phyloP scores from a whole-genome alignment of 345 rosid species.

The Trapa incisa region DNA sequence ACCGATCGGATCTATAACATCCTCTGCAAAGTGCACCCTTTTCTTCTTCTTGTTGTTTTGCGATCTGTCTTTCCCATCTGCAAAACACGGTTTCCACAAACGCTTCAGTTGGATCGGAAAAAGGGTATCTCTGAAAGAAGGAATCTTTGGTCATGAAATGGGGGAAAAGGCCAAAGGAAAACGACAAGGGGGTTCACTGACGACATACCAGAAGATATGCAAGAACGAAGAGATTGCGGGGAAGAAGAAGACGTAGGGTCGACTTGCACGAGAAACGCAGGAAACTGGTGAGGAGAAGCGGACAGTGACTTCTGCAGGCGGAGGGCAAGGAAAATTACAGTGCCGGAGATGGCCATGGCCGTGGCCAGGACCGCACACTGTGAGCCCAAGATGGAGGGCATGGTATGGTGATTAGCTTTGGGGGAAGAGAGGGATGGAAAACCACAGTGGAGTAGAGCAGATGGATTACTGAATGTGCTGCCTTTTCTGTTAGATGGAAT shows the following conservation, averaged over 20 bases:
- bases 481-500: no score
- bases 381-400: constrained; percentile 42
- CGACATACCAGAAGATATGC: constrained; percentile 40
- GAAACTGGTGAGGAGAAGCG: constrained; percentile 16
- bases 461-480: no score
- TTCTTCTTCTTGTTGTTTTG: constrained; percentile 31
- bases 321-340: constrained; percentile 52
- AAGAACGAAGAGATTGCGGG: constrained; percentile 27
- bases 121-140: background rate
- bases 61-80: constrained; percentile 16
- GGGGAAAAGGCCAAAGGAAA: background rate
- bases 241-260: constrained; percentile 17
- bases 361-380: constrained; percentile 57
- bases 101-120: background rate
- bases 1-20: constrained; percentile 43
- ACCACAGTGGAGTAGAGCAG: no score
- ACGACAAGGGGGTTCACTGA: background rate
- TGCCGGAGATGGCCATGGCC: constrained; percentile 75
- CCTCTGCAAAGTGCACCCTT: constrained; percentile 46
- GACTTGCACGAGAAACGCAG: background rate
- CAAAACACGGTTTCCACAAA: background rate
- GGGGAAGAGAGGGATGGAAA: background rate
- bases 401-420: constrained; percentile 1
- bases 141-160: background rate
- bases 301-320: constrained; percentile 39